Base-by-base conservation (phyloP, 495 filamentous ascomycete genomes). In the Penicillium daleae region DNA sequence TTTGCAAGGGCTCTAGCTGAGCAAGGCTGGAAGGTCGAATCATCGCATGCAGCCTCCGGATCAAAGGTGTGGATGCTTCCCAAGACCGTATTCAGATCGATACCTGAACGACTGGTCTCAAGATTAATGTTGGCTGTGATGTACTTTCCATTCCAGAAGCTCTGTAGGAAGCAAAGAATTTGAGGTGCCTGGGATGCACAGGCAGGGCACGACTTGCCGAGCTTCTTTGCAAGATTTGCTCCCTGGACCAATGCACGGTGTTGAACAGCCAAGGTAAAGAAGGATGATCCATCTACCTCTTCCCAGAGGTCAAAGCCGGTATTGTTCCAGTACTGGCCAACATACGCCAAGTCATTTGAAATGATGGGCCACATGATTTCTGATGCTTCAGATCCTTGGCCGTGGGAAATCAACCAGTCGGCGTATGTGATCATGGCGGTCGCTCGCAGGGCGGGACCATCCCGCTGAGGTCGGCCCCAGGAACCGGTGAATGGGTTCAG, bases 281-380 rank as follows among this genome's bases (percentile, higher is more conserved):
- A 87, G 29, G 83, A 85, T 6, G 79, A 76, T n/a, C 84, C 85
- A 12, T 74, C 63, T 0, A 86, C 80, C 75, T 92, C 89, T 61
- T 92, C 89, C 89, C 89, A 91, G 2, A 92, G 81, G 65, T 92
- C 70, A 60, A 75, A 79, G n/a, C 63, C 67, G 4, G 71, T 73
- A 26, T 65, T 35, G 29, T 78, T 78, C 89, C 90, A 93, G 75
- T 92, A 88, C 68, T 91, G 84, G 12, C 85, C 80, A 4, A 90
- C 83, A 69, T 91, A 91, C 40, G 81, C 75, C 32, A 87, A 64
- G 60, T 87, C 84, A 60, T 86, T 85, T 27, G 75, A 71, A 40
- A 87, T 79, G 52, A 86, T 77, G 0, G 84, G 82, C 82, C 82
- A 85, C 50, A 82, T 69, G 10, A 77, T 68, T 10, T 66, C 58